These are phyloP conservation scores for Triglochin maritima DNA, from an alignment of 106 monocot genomes.

Conservation along the genomic window DNA sequence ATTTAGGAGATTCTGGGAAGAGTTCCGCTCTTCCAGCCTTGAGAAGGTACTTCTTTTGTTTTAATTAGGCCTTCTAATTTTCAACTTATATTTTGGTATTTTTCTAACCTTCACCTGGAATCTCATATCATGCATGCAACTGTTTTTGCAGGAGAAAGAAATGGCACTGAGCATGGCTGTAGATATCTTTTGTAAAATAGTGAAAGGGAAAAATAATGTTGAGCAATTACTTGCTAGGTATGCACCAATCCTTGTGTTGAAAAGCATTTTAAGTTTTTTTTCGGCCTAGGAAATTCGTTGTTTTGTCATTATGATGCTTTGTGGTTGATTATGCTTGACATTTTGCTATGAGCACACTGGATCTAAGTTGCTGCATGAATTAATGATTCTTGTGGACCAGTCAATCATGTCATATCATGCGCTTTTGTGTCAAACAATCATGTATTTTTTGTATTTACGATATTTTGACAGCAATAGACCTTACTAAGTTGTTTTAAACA, in stretches of 20 bases:
- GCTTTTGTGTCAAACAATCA: too few relatives aligned
- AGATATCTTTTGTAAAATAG: constrained; percentile 81
- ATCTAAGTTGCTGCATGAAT: too few relatives aligned
- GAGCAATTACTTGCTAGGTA: constrained; percentile 64
- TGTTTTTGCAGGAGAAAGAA: constrained; percentile 88
- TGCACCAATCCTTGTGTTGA: neutral
- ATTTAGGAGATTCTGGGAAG: constrained; percentile 90
- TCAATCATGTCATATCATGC: too few relatives aligned
- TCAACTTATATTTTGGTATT: neutral
- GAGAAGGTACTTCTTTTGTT: constrained; percentile 57
- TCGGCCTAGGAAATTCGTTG: too few relatives aligned
- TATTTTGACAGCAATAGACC: too few relatives aligned
- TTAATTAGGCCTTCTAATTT: neutral
- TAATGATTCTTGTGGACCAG: too few relatives aligned
- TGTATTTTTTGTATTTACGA: too few relatives aligned
- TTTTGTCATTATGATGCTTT: too few relatives aligned
- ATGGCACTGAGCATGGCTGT: constrained; percentile 73
- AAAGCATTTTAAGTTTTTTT: too few relatives aligned
- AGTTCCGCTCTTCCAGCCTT: constrained; percentile 86
- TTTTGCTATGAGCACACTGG: too few relatives aligned
- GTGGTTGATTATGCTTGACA: too few relatives aligned
- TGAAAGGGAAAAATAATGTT: constrained; percentile 60
- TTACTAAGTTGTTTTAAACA: too few relatives aligned
- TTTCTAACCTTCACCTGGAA: neutral
- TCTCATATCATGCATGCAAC: neutral